Conservation (phyloP, 192 early-diverging fungal genomes). For the Linnemannia zychae region DNA sequence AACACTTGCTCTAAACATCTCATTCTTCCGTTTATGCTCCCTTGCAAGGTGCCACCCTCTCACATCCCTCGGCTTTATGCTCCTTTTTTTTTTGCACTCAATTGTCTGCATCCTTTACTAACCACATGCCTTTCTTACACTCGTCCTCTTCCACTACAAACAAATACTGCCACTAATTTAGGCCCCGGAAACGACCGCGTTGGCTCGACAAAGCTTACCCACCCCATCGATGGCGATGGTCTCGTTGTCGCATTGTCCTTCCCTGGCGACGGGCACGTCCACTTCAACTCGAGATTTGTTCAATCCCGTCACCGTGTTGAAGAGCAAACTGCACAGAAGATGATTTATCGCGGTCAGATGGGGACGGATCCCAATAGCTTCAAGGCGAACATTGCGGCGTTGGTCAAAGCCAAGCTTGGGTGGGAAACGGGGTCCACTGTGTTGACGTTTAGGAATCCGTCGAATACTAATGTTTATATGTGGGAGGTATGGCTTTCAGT, state of each 20-base stretch:
- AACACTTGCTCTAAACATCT: not conserved
- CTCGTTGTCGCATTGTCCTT: slow-evolving; percentile 45
- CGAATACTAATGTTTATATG: slow-evolving; percentile 54
- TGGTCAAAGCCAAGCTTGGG: slow-evolving; percentile 40
- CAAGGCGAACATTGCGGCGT: slow-evolving; percentile 28
- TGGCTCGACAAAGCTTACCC: slow-evolving; percentile 26
- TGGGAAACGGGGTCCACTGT: slow-evolving; percentile 48
- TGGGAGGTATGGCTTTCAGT: slow-evolving; percentile 37
- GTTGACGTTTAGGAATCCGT: slow-evolving; percentile 49
- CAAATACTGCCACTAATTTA: not conserved
- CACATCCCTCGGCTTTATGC: too few relatives aligned
- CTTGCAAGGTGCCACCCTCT: too few relatives aligned
- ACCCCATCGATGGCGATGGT: slow-evolving; percentile 51
- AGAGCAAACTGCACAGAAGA: slow-evolving; percentile 36
- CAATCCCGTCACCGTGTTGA: slow-evolving; percentile 50
- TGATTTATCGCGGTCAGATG: slow-evolving; percentile 55
- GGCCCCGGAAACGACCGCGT: slow-evolving; percentile 49
- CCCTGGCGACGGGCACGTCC: slow-evolving; percentile 43
- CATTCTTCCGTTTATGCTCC: not conserved
- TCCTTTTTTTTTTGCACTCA: too few relatives aligned
- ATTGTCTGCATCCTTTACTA: too few relatives aligned
- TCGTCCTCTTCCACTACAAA: not conserved
- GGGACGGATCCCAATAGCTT: slow-evolving; percentile 47
- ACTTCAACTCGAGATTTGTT: slow-evolving; percentile 53
- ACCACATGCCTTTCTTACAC: not conserved